Evolutionary conservation across 2,329 filamentous ascomycete genomes (phyloP), one percentile per base, ranked within the genome.

Genomic region (Curvularia lunata): DNA sequence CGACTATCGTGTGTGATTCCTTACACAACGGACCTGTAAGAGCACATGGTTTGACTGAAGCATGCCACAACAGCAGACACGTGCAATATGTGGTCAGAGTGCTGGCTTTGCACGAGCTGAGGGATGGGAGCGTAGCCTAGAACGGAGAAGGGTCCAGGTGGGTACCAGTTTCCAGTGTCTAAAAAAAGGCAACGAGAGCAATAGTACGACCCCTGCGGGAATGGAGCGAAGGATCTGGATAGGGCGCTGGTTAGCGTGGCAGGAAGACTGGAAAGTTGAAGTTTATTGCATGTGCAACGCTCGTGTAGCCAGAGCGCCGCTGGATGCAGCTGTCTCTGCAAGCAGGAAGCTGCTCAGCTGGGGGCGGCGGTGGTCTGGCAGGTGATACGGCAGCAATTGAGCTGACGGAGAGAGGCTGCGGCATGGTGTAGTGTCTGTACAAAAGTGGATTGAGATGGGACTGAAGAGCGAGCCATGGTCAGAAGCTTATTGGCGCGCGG

Each of bases 401-500:
- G 51, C 46, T 41, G 12, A 34, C 37, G 34, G 5, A 43, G 21
- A 47, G 32, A 58, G 32, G 38, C 50, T 28, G 50, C 9, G 41
- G 27, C 32, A 25, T 21, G 34, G 28, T 38, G n/a, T 25, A 41
- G 47, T 25, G 32, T 18, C 23, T 40, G 30, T 32, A 32, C 30
- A 13, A 4, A 32, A 16, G 13, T 16, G 13, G 13, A 7, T 37
- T n/a, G 32, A 37, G 25, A 25, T 30, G 21, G 25, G 41, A 42
- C 50, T 10, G 37, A 49, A 46, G 32, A 58, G 27, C 7, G 43
- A 46, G 52, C 55, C 16, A 50, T 32, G 40, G 25, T 40, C 42
- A 30, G 32, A 43, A 48, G 50, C 45, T 50, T 62, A 58, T 62
- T 58, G 53, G 58, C 34, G 47, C 46, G 53, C 58, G 61, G 46